These are phyloP conservation scores for Emericellopsis atlantica DNA, from an alignment of 2,329 filamentous ascomycete genomes.

Conservation along the genomic window DNA sequence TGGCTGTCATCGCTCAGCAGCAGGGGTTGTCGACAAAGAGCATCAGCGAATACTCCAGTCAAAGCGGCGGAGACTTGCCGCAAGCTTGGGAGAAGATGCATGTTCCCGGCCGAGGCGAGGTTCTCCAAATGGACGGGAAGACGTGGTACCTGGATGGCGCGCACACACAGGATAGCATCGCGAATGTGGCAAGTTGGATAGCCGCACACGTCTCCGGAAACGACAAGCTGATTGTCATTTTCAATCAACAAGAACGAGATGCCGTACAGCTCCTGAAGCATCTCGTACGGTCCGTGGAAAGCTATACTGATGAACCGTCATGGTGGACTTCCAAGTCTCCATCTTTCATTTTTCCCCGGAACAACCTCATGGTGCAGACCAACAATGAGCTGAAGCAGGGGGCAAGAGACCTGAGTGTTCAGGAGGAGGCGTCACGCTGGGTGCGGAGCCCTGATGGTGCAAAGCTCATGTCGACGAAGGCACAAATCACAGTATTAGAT, in stretches of 20 bases:
- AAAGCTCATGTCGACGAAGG: conserved; percentile 29
- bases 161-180: conserved; percentile 75
- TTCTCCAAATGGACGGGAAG: conserved; percentile 35
- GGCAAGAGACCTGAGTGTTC: conserved; percentile 42
- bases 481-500: conserved; percentile 37
- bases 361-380: conserved; percentile 27
- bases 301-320: background rate
- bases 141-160: conserved; percentile 80
- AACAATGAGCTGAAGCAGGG: too few relatives aligned
- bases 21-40: conserved; percentile 4
- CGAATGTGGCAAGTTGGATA: conserved; percentile 69
- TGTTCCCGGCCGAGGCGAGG: conserved; percentile 69
- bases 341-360: too few relatives aligned
- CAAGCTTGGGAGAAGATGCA: conserved; percentile 53
- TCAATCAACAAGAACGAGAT: conserved; percentile 87
- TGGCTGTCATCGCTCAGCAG: conserved; percentile 41
- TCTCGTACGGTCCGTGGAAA: conserved; percentile 44
- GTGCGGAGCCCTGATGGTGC: too few relatives aligned
- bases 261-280: conserved; percentile 50
- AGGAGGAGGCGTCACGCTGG: conserved; percentile 29
- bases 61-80: conserved; percentile 32
- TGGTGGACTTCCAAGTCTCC: too few relatives aligned
- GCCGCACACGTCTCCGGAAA: conserved; percentile 27
- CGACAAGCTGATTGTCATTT: conserved; percentile 50
- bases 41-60: conserved; percentile 10